phyloP scores from a whole-genome alignment of 352 stramenopile species.

The Pythium aquatile region DNA sequence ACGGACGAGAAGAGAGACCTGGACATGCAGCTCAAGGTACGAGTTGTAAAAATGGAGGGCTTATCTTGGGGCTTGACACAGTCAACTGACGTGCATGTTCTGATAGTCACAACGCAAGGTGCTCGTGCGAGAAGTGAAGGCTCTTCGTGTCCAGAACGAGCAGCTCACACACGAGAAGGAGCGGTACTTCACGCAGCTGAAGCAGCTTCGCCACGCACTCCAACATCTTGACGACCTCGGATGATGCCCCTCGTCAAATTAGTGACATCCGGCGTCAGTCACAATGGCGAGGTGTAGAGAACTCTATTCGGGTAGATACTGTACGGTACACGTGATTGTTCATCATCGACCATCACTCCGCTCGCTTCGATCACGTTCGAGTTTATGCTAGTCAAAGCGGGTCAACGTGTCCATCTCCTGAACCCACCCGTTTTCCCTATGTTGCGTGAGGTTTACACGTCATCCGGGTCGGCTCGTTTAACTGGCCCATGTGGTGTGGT shows the following conservation, averaged over 20 bases:
- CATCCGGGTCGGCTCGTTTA: neutral
- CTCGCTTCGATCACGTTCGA: conserved; percentile 28
- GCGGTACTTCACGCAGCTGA: conserved; percentile 71
- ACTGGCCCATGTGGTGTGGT: conserved; percentile 12
- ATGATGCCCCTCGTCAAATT: conserved; percentile 2
- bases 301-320: conserved; percentile 7
- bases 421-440: conserved; percentile 8
- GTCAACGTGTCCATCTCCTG: neutral
- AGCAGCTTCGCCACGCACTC: conserved; percentile 71
- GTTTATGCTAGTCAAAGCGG: conserved; percentile 20
- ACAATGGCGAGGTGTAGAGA: neutral
- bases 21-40: conserved; percentile 59
- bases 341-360: conserved; percentile 25
- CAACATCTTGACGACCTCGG: conserved; percentile 68
- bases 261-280: conserved; percentile 13
- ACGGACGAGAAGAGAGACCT: conserved; percentile 77
- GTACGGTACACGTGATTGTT: conserved; percentile 15
- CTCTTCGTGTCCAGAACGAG: conserved; percentile 63
- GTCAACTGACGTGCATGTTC: neutral
- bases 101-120: conserved; percentile 70
- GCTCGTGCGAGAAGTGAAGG: conserved; percentile 78
- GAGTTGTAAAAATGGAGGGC: neutral
- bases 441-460: neutral
- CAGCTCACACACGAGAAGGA: conserved; percentile 61
- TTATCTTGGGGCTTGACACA: neutral